phyloP scores from a whole-genome alignment of 202 grass and related monocot species.

The Elaeis oleifera region DNA sequence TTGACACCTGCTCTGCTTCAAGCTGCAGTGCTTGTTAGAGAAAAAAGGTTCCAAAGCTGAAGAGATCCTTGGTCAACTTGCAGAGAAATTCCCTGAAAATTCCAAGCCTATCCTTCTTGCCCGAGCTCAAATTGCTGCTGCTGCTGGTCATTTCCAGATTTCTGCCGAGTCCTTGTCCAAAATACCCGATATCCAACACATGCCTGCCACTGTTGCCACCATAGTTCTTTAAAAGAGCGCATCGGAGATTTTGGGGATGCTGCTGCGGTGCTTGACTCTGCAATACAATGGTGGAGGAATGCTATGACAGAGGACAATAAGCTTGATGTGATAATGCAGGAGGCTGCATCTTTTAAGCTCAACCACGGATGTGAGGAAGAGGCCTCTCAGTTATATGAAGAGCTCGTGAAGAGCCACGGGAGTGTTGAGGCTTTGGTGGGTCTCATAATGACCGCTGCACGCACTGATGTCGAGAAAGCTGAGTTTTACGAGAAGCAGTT shows the following conservation, averaged over 20 bases:
- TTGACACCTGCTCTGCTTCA: constrained; percentile 72
- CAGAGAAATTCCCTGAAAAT: constrained; percentile 58
- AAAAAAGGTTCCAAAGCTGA: constrained; percentile 77
- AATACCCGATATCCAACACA: constrained; percentile 75
- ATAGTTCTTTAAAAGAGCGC: constrained; percentile 59
- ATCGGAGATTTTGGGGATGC: constrained; percentile 50
- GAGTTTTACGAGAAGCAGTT: constrained; percentile 85
- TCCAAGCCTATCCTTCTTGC: constrained; percentile 52
- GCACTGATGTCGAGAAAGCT: constrained; percentile 69
- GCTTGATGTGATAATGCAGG: constrained; percentile 58
- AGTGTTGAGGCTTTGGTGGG: constrained; percentile 71
- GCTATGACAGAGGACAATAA: constrained; percentile 69
- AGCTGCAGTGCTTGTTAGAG: constrained; percentile 70
- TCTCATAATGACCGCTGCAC: constrained; percentile 65
- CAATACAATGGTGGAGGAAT: constrained; percentile 88
- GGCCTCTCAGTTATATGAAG: constrained; percentile 69
- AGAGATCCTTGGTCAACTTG: constrained; percentile 64
- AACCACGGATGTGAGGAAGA: constrained; percentile 67
- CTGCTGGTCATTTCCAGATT: constrained; percentile 67
- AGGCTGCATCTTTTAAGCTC: constrained; percentile 82
- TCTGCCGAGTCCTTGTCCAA: constrained; percentile 65
- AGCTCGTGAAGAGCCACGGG: constrained; percentile 70
- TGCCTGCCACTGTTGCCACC: constrained; percentile 81
- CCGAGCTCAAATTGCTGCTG: constrained; percentile 65
- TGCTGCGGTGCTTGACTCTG: constrained; percentile 56